phyloP scores from a whole-genome alignment of 208 protist species.

The Leishmania gerbilli region DNA sequence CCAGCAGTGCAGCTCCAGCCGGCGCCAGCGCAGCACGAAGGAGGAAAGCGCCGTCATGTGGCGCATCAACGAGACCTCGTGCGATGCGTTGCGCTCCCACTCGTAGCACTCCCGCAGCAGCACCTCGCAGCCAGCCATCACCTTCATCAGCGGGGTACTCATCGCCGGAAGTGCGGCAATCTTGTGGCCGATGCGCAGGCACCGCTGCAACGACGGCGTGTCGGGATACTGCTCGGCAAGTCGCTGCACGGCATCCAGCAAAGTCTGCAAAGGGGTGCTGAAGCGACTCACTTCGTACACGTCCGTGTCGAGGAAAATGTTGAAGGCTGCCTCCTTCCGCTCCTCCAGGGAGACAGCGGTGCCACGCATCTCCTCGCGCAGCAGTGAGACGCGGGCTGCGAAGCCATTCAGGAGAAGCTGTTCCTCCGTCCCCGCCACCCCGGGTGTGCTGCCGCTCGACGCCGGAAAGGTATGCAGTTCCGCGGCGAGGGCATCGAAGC shows the following conservation, averaged over 20 bases:
- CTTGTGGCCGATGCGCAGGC: conserved; percentile 76
- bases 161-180: conserved; percentile 89
- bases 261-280: conserved; percentile 56
- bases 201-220: conserved; percentile 86
- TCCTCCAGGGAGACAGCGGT: conserved; percentile 46
- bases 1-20: conserved; percentile 97
- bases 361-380: conserved; percentile 37
- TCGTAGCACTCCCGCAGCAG: conserved; percentile 94
- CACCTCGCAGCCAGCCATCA: conserved; percentile 95
- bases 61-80: conserved; percentile 84
- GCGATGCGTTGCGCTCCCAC: conserved; percentile 96
- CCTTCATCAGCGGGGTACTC: conserved; percentile 92
- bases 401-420: conserved; percentile 82
- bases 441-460: neutral
- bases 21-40: conserved; percentile 97
- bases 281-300: conserved; percentile 78
- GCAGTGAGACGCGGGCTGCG: conserved; percentile 51
- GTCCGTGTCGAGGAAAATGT: conserved; percentile 92
- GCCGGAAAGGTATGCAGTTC: conserved; percentile 47
- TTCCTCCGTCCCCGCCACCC: conserved; percentile 35
- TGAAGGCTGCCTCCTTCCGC: conserved; percentile 66
- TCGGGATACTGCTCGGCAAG: conserved; percentile 92
- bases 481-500: conserved; percentile 70
- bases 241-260: conserved; percentile 61
- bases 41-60: conserved; percentile 90